Base-by-base conservation (phyloP, 805 yeast genomes). In the Zygosaccharomyces gambellarensis region DNA sequence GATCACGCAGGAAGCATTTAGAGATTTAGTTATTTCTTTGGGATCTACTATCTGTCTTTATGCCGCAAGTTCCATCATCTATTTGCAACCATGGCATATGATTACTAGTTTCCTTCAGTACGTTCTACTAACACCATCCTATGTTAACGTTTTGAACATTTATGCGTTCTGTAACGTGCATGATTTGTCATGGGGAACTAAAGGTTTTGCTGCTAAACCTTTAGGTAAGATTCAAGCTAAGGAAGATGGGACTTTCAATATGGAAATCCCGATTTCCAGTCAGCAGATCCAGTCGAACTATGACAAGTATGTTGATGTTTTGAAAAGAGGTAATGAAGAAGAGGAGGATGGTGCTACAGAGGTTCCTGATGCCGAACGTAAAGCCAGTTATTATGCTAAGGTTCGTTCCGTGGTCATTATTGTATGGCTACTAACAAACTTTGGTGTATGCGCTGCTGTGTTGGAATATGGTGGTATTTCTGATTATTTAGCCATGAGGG, bases 121-220 rank as follows among this genome's bases (percentile, higher is more conserved):
- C 64, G 67, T 92, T 51, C 68, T 92, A 53, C 69, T 92, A 49
- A 82, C 90, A 54, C 99, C 99, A 0, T 81, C 95, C 0, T 94
- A 90, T 67, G 83, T 90, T 69, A 90, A 92, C 62, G 92, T 90
- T 46, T 74, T 92, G 63, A 90, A 89, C 67, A 92, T 92, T 53
- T 92, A 92, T 69, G 96, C 98, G 2, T 90, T 92, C 67, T 90
- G 97, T 73, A 92, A 92, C 69, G 85, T 92, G 52, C 96, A 92
- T 67, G 99, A 92, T 72, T 83, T 92, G 43, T 87, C 97, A 5
- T 92, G 98, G 98, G 98, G 98, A 65, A 92, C 96, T 3, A 88
- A 90, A 67, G 96, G 96, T 43, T 88, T 83, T 45, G 81, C 80
- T 9, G 77, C 81, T 41, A 63, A 79, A 73, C 70, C 95, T 79